A percentile compares a stretch with the other conserved stretches of the same genome.
phyloP scores from a whole-genome alignment of 768 basidiomycete species.

The Dentipellis fragilis region DNA sequence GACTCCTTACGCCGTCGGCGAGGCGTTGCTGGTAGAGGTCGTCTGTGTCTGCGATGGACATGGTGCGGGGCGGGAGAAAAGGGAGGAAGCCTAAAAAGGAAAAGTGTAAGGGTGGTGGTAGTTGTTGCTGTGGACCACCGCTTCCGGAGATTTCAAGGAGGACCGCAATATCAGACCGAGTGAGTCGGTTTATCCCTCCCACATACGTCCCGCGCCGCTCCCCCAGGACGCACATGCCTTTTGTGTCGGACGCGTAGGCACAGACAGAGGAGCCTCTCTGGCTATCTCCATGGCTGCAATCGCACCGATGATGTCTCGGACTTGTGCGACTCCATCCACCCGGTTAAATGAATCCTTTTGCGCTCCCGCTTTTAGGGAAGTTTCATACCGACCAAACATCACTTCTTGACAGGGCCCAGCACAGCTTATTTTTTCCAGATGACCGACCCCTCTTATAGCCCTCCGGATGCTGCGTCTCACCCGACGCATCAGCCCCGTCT shows the following conservation, averaged over 20 bases:
- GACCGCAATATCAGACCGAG: background rate
- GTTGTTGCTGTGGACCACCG: background rate
- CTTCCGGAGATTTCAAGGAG: background rate
- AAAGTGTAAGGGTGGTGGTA: background rate
- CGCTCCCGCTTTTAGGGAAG: background rate
- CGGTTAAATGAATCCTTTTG: background rate
- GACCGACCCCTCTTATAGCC: background rate
- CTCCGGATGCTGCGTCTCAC: background rate
- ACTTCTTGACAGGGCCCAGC: background rate
- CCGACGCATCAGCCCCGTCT: background rate
- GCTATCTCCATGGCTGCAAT: background rate
- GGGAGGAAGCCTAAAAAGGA: background rate
- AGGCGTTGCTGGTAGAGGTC: background rate
- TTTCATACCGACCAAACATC: background rate
- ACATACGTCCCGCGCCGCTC: background rate
- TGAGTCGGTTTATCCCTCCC: no score
- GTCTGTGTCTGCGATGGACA: background rate
- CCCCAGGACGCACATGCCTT: background rate
- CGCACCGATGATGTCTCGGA: constrained; percentile 15
- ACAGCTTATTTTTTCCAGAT: background rate
- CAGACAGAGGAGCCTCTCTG: background rate
- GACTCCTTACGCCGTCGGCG: background rate
- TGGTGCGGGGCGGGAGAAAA: background rate
- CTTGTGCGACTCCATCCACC: background rate
- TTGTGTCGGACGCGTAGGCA: background rate